These are phyloP conservation scores for Erodium moschatum DNA, from an alignment of 441 rosid genomes.

Conservation along the genomic window DNA sequence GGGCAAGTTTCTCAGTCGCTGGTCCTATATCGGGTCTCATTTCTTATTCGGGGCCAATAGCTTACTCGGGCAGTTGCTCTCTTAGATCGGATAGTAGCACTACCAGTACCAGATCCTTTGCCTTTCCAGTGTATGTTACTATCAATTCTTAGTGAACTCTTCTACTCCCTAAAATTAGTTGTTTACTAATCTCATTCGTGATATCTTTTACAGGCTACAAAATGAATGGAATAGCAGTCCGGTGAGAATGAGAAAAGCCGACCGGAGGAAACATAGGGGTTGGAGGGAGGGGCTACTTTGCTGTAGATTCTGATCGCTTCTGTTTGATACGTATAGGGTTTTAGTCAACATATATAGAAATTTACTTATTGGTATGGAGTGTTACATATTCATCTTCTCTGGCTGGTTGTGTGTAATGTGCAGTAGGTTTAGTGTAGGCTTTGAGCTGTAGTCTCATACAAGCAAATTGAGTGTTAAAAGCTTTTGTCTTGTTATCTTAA, in stretches of 20 bases:
- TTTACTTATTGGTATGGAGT: neutral
- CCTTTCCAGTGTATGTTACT: neutral
- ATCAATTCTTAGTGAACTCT: neutral
- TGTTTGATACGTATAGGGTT: neutral
- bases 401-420: conserved; percentile 1
- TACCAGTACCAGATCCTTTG: conserved; percentile 5
- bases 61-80: neutral
- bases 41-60: neutral
- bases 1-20: neutral
- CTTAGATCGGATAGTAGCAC: neutral
- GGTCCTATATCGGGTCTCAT: neutral
- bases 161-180: neutral
- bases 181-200: neutral
- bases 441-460: neutral
- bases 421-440: neutral
- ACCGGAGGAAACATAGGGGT: neutral
- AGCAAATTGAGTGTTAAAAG: neutral
- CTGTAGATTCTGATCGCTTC: neutral
- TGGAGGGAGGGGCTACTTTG: conserved; percentile 2
- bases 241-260: neutral
- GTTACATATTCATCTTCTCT: neutral
- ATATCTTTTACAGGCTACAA: neutral
- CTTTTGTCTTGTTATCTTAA: neutral
- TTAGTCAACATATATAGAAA: neutral
- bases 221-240: conserved; percentile 2